Evolutionary conservation across 176 grass and related monocot genomes (phyloP), one percentile per base, ranked within the genome.

Genomic region (Aegilops tauschii): DNA sequence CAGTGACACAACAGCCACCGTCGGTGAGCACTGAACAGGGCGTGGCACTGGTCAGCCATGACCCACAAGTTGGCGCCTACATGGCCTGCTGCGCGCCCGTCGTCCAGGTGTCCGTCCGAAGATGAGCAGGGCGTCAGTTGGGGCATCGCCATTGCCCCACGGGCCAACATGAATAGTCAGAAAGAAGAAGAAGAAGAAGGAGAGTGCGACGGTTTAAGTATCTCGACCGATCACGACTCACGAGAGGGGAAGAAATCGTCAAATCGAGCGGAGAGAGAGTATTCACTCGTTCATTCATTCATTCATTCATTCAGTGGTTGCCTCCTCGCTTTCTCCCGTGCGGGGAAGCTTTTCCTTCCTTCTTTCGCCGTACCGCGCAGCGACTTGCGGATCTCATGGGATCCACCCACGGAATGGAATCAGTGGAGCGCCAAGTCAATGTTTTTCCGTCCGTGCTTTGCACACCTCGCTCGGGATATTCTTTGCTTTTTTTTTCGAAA

Each of bases 261-360:
- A 76, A 74, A 72, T 54, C 1, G 54, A 47, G 14, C 28, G 3
- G 20, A 9, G 40, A 35, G 28, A 20, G 9, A 7, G 47, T 25
- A 54, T 37, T 37, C 6, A 54, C 23, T 25, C 23, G 23, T 72
- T n/a, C 10, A 12, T 12, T 4, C 40, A 13, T 47, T 47, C 40
- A 13, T 47, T 47, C 12, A 49, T 49, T 5, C 49, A 8, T 54
- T 11, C 31, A 39, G 75, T 59, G 76, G 89, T 91, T 87, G 85
- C 89, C 68, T 80, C 61, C 76, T 91, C 81, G n/a, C 81, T 91
- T 50, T 91, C 89, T 35, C 75, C 54, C 58, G 85, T 78, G 69
- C 16, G 73, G 31, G 86, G 65, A 62, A 72, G 80, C 32, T 52
- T 77, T 61, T 37, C 25, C 52, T 82, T 52, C 47, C 12, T 56